Conservation (phyloP, 495 filamentous ascomycete species). For the Aspergillus sclerotioniger region DNA sequence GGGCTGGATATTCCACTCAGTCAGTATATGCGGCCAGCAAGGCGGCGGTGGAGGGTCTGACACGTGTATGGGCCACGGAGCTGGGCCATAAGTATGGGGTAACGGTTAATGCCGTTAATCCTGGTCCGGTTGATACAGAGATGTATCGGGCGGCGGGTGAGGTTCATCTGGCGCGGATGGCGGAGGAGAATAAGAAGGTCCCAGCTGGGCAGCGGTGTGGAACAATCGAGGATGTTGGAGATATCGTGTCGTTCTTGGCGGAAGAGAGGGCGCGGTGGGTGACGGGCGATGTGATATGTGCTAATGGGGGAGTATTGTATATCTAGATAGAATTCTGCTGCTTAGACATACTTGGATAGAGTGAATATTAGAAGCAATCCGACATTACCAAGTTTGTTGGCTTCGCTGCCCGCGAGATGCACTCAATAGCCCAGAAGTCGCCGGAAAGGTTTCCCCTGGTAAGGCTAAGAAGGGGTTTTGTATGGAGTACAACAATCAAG, state of each 20-base stretch:
- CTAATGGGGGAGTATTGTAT: slow-evolving; percentile 41
- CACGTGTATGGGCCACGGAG: slow-evolving; percentile 31
- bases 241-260: slow-evolving; percentile 44
- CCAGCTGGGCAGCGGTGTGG: slow-evolving; percentile 31
- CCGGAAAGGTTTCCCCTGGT: too few relatives aligned
- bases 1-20: slow-evolving; percentile 21
- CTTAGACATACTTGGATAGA: too few relatives aligned
- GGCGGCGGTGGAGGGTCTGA: slow-evolving; percentile 33
- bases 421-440: too few relatives aligned
- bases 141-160: slow-evolving; percentile 23
- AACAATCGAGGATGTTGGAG: slow-evolving; percentile 42
- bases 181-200: slow-evolving; percentile 26
- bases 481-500: too few relatives aligned
- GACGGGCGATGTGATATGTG: slow-evolving; percentile 47
- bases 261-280: slow-evolving; percentile 51
- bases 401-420: too few relatives aligned
- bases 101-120: slow-evolving; percentile 37
- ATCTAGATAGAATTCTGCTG: not conserved
- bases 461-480: too few relatives aligned
- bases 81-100: slow-evolving; percentile 31
- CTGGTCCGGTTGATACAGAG: slow-evolving; percentile 40
- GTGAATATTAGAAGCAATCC: too few relatives aligned
- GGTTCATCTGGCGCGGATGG: slow-evolving; percentile 20
- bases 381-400: too few relatives aligned
- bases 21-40: slow-evolving; percentile 33